Conservation (phyloP, 2,329 filamentous ascomycete species). For the Teratosphaeriaceae sp. region DNA sequence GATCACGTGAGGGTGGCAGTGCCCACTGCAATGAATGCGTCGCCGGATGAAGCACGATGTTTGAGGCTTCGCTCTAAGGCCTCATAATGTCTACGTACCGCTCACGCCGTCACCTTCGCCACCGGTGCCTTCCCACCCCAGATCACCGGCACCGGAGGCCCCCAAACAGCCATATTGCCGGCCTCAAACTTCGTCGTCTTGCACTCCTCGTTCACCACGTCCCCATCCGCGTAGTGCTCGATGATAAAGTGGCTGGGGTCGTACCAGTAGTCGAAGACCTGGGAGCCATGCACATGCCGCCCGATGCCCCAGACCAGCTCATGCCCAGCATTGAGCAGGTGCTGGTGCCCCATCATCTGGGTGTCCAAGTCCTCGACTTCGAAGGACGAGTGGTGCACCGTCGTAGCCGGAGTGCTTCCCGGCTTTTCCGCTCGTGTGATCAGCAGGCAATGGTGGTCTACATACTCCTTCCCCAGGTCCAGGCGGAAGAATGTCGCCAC, state of each 20-base stretch:
- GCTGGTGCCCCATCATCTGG: slow-evolving; percentile 62
- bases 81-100: too few species aligned
- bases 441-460: slow-evolving; percentile 53
- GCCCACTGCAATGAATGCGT: too few species aligned
- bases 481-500: slow-evolving; percentile 48
- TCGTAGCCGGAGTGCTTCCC: neutral
- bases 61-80: too few species aligned
- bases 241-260: slow-evolving; percentile 5
- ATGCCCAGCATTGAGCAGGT: slow-evolving; percentile 55
- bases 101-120: neutral
- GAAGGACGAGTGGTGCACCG: slow-evolving; percentile 59
- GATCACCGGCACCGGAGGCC: slow-evolving; percentile 1
- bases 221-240: slow-evolving; percentile 57
- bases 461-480: slow-evolving; percentile 43
- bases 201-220: slow-evolving; percentile 52
- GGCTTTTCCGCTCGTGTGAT: slow-evolving; percentile 27
- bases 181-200: neutral
- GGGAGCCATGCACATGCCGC: slow-evolving; percentile 40
- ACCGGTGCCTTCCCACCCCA: slow-evolving; percentile 1
- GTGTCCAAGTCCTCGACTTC: slow-evolving; percentile 66
- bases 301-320: slow-evolving; percentile 63
- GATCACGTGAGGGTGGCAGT: too few species aligned
- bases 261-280: slow-evolving; percentile 62
- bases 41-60: too few species aligned
- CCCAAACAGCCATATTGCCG: slow-evolving; percentile 4